Base-by-base conservation (phyloP, 345 rosid species). In the Durio zibethinus region DNA sequence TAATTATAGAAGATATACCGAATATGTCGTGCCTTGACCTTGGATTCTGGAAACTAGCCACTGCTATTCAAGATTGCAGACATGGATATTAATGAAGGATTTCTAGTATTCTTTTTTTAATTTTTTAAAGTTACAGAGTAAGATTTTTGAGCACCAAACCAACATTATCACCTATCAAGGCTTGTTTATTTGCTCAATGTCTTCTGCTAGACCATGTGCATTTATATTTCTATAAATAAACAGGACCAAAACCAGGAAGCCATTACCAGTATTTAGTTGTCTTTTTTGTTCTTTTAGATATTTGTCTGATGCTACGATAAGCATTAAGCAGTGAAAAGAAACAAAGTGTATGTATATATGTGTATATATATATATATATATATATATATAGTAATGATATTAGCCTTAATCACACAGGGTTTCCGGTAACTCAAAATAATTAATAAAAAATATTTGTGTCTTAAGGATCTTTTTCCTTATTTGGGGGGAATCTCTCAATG, bases 141-240 rank as follows among this genome's bases (percentile, higher is more conserved):
- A 33, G 31, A 14, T 38, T 21, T 33, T 38, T 23, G 53, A 73
- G 65, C 66, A 56, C 52, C 65, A 56, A 23, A 73, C 50, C 65
- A 73, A 38, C 50, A 36, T 54, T 54, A 54, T 38, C 43, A 21
- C n/a, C n/a, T n/a, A n/a, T n/a, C n/a, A 43, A 4, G 38, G 52
- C 12, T 45, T 2, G 36, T 33, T 31, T 33, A 72, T 52, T 36
- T 4, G 14, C 73, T 33, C 63, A 52, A 21, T 4, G 23, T 67
- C 31, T 11, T 38, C 38, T 8, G 74, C 29, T 47, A 15, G 27
- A 71, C 16, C 74, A 61, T 50, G 80, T 50, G 70, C 76, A 14
- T 4, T 69, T 52, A 42, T 57, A 56, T 68, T 7, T 57, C 40
- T 31, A 31, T 50, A 53, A 31, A n/a, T 25, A 56, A 47, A 11